Conservation (phyloP, 176 grass and related monocot genomes). For the Carex parvula region DNA sequence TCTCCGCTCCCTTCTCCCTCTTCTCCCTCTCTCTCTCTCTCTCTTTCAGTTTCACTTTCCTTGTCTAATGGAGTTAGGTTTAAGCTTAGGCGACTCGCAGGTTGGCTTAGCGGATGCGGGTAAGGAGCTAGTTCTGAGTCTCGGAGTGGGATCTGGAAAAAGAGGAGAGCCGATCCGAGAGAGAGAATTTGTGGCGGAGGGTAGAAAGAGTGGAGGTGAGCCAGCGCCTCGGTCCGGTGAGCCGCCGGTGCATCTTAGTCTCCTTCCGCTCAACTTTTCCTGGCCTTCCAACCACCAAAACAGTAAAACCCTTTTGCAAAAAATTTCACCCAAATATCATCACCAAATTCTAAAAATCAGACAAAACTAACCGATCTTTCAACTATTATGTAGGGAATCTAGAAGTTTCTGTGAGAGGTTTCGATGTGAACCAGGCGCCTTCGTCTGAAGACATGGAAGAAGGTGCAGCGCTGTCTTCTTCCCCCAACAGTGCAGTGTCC, state of each 20-base stretch:
- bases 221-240: conserved; percentile 32
- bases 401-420: conserved; percentile 38
- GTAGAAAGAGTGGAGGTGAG: not conserved
- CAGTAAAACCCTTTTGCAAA: conserved; percentile 6
- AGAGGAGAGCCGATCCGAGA: not conserved
- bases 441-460: conserved; percentile 33
- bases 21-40: not conserved
- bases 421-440: conserved; percentile 67
- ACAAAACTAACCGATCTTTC: not conserved
- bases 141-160: conserved; percentile 31
- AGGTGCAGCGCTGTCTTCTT: conserved; percentile 43
- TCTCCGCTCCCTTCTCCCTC: conserved; percentile 20
- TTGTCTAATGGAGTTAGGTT: conserved; percentile 58
- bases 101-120: conserved; percentile 26
- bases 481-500: conserved; percentile 63
- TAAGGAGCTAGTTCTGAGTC: conserved; percentile 44
- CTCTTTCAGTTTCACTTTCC: not conserved
- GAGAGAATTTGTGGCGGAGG: not conserved
- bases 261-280: conserved; percentile 43
- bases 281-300: conserved; percentile 27
- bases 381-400: conserved; percentile 26
- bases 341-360: not conserved
- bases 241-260: conserved; percentile 43
- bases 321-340: not conserved
- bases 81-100: conserved; percentile 47